A percentile compares a stretch with the other conserved stretches of the same genome.
Conservation (phyloP, 2,329 filamentous ascomycete species). For the Fusarium tjaetaba region DNA sequence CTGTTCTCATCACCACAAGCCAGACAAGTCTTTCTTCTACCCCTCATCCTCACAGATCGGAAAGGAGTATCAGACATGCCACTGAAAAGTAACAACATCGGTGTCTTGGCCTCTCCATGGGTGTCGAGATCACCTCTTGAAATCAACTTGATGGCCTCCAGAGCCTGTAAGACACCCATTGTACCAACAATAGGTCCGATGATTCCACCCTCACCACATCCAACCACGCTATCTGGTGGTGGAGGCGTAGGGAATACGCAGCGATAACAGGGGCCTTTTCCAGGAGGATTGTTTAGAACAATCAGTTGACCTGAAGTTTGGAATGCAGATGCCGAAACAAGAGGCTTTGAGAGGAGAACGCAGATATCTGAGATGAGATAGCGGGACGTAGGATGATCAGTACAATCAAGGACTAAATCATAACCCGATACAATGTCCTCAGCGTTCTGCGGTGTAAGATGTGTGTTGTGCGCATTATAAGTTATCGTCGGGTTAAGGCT, state of each 20-base stretch:
- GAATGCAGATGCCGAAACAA: conserved; percentile 90
- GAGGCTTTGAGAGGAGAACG: conserved; percentile 78
- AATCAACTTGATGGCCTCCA: conserved; percentile 89
- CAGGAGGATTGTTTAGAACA: conserved; percentile 84
- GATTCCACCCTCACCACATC: conserved; percentile 93
- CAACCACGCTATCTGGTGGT: conserved; percentile 81
- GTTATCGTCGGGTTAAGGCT: conserved; percentile 78
- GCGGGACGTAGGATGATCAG: conserved; percentile 89
- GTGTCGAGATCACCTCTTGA: conserved; percentile 51
- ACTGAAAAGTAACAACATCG: conserved; percentile 60
- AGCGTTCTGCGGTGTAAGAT: conserved; percentile 76
- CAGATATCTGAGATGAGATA: conserved; percentile 94
- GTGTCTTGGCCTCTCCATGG: conserved; percentile 35
- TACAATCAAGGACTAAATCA: conserved; percentile 92
- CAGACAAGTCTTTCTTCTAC: conserved; percentile 75
- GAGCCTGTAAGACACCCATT: conserved; percentile 92
- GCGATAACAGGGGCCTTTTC: conserved; percentile 85
- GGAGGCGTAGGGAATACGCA: conserved; percentile 92
- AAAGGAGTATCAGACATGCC: conserved; percentile 63
- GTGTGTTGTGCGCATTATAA: conserved; percentile 70
- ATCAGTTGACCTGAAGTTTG: conserved; percentile 91
- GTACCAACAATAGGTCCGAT: conserved; percentile 90
- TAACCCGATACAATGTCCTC: conserved; percentile 73
- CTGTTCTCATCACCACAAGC: conserved; percentile 72
- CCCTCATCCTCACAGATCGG: conserved; percentile 78